Evolutionary conservation across 495 filamentous ascomycete genomes (phyloP).

Genomic region (Halenospora varia): DNA sequence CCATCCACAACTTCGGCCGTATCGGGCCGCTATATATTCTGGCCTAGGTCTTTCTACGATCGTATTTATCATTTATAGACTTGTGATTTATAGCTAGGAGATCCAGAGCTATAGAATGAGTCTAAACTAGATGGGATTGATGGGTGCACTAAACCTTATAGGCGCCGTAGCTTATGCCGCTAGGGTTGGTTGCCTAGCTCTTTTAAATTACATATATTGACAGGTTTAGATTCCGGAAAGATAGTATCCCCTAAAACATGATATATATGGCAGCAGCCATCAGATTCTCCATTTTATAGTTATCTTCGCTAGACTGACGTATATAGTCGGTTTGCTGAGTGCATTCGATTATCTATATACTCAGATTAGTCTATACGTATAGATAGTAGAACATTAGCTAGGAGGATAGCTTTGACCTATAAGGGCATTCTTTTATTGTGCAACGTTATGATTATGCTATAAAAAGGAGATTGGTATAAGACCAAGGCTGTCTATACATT

Average conservation of each 20-base stretch:
- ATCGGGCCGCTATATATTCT: slow-evolving; percentile 85
- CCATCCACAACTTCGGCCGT: slow-evolving; percentile 72
- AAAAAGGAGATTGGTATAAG: no score
- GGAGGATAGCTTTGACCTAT: background rate
- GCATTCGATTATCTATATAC: slow-evolving; percentile 13
- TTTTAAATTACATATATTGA: background rate
- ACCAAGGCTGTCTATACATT: no score
- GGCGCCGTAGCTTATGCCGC: slow-evolving; percentile 74
- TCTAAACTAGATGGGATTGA: slow-evolving; percentile 74
- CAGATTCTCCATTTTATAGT: slow-evolving; percentile 75
- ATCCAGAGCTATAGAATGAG: slow-evolving; percentile 73
- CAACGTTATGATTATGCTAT: no score
- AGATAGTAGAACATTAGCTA: background rate
- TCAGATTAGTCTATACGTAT: background rate
- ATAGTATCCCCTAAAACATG: slow-evolving; percentile 53
- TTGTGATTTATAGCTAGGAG: slow-evolving; percentile 54
- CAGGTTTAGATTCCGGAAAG: slow-evolving; percentile 47
- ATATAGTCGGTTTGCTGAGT: slow-evolving; percentile 16
- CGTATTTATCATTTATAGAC: slow-evolving; percentile 49
- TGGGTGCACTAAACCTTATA: slow-evolving; percentile 62
- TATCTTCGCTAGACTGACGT: slow-evolving; percentile 41
- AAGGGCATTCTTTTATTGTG: no score
- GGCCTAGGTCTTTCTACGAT: slow-evolving; percentile 77
- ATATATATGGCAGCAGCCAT: slow-evolving; percentile 72
- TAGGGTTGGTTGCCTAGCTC: slow-evolving; percentile 5